Evolutionary conservation across 2,329 filamentous ascomycete genomes (phyloP), one percentile per base, ranked within the genome.

Genomic region (Beauveria bassiana): DNA sequence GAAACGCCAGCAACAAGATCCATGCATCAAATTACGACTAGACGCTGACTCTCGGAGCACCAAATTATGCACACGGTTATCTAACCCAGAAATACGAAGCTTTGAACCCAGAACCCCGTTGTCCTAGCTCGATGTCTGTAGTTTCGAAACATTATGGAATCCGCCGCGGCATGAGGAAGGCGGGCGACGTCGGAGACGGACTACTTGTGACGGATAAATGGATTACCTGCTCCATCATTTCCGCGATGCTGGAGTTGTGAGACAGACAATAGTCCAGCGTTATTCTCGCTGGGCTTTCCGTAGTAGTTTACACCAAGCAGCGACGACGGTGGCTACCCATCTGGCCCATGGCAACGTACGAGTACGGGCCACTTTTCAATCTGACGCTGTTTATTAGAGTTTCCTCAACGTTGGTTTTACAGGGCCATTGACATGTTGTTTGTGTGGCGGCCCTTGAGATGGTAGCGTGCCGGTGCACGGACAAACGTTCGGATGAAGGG

Each of bases 401-500:
- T 52, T 34, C 8, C 28, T 16, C 50, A 40, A 34, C 34, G 50
- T 52, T 52, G 31, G 7, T 14, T 34, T 14, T 34, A 14, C 31
- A 34, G n/a, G 50, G 28, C 16, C 31, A 28, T 31, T 24, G 20
- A 31, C 28, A 42, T n/a, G 2, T 47, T 8, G 22, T 43, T 18
- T 28, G 22, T 56, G 53, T 56, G 55, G 31, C 18, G 38, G 26
- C 28, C 49, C 49, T 52, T 26, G 47, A 49, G 20, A 6, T 4
- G 8, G 42, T 56, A 34, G 53, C 42, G 53, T 46, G 40, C 24
- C 26, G 34, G 34, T 50, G 45, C 45, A 50, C 55, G n/a, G 47
- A 43, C 57, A 43, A 52, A 28, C 28, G 58, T 60, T 53, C 58
- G 58, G 58, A 53, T 60, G 58, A 60, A 60, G 16, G 58, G 58